These are phyloP conservation scores for Porogramme epimiltina DNA, from an alignment of 1,284 basidiomycete species.

Conservation along the genomic window DNA sequence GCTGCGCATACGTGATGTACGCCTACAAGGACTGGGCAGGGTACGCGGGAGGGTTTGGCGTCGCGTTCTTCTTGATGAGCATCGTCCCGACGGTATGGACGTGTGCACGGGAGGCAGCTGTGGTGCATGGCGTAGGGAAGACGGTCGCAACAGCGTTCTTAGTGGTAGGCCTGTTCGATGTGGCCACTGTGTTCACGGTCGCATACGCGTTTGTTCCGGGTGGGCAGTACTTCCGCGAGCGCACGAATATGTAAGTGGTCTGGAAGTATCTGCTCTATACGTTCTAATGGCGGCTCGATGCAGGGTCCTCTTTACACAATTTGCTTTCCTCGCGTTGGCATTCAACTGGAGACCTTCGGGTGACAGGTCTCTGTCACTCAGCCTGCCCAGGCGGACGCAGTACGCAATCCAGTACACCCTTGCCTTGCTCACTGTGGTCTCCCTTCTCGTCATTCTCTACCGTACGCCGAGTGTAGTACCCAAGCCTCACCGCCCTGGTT, in stretches of 20 bases:
- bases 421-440: constrained; percentile 47
- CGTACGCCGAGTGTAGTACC: constrained; percentile 46
- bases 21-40: constrained; percentile 71
- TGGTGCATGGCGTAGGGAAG: constrained; percentile 39
- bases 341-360: constrained; percentile 41
- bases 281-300: not conserved
- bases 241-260: constrained; percentile 66
- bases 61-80: constrained; percentile 72
- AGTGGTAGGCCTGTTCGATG: constrained; percentile 65
- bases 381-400: constrained; percentile 43
- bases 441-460: constrained; percentile 56
- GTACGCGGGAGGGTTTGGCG: constrained; percentile 70
- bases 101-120: constrained; percentile 38
- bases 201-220: constrained; percentile 95
- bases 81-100: constrained; percentile 59
- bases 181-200: constrained; percentile 76
- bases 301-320: constrained; percentile 56
- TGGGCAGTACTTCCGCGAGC: constrained; percentile 78
- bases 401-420: constrained; percentile 32
- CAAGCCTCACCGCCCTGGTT: constrained; percentile 64
- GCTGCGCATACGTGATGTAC: constrained; percentile 61
- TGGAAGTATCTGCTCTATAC: not conserved
- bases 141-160: constrained; percentile 62
- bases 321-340: constrained; percentile 48
- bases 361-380: constrained; percentile 35